A percentile compares a stretch with the other conserved stretches of the same genome.
phyloP scores from a whole-genome alignment of 2,329 filamentous ascomycete species.

The Nemania bipapillata region DNA sequence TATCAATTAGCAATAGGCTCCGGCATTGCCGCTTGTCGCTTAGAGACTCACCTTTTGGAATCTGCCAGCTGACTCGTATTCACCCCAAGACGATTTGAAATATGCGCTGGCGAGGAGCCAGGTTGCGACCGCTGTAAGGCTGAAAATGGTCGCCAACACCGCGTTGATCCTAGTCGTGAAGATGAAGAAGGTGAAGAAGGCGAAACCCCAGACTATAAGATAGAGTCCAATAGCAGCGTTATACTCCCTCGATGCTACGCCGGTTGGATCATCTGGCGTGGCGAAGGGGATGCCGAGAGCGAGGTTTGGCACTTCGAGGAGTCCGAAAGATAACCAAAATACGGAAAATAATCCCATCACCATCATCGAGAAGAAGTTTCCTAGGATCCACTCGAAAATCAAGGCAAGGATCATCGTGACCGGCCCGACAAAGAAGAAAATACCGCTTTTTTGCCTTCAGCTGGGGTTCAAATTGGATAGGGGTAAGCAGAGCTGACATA shows the following conservation, averaged over 20 bases:
- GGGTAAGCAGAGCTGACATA: constrained; percentile 39
- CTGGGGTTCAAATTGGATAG: background rate
- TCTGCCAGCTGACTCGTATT: constrained; percentile 54
- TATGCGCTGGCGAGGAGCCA: constrained; percentile 62
- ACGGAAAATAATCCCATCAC: constrained; percentile 62
- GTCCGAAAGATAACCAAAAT: constrained; percentile 64
- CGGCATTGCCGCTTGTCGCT: background rate
- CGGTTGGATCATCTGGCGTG: constrained; percentile 58
- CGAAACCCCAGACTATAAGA: constrained; percentile 64
- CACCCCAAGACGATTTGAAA: constrained; percentile 58
- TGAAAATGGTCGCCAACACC: constrained; percentile 62
- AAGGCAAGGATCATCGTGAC: constrained; percentile 61
- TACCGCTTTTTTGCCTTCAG: constrained; percentile 46
- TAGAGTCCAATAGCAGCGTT: constrained; percentile 63
- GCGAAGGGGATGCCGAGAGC: constrained; percentile 59
- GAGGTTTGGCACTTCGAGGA: constrained; percentile 62
- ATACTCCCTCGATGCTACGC: constrained; percentile 57
- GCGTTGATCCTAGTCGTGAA: constrained; percentile 63
- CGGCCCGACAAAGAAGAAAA: constrained; percentile 58
- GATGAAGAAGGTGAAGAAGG: constrained; percentile 62
- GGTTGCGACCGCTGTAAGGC: constrained; percentile 57
- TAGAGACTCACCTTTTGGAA: constrained; percentile 58
- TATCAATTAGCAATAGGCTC: background rate
- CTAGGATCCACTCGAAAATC: constrained; percentile 65
- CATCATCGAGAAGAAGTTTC: constrained; percentile 65